These are phyloP conservation scores for Silene uniflora DNA, from an alignment of 148 eudicot genomes.

Conservation along the genomic window DNA sequence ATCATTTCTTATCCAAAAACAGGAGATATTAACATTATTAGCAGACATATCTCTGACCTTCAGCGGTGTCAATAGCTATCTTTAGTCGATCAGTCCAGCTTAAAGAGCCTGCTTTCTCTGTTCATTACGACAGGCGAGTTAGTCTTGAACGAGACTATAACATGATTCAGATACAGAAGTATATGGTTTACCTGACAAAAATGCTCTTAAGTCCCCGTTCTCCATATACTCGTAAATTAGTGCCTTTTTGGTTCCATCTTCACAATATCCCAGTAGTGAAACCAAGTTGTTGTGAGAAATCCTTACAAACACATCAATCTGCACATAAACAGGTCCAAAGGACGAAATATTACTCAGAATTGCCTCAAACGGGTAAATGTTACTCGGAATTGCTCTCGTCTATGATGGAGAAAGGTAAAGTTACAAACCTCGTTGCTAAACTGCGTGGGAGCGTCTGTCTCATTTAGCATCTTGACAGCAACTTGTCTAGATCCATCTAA, in stretches of 20 bases:
- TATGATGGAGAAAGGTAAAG: not conserved
- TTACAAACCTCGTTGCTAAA: conserved; percentile 35
- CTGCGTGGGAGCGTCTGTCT: conserved; percentile 31
- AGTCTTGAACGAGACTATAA: not conserved
- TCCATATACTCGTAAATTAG: conserved; percentile 51
- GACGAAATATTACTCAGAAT: not conserved
- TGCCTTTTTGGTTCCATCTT: conserved; percentile 37
- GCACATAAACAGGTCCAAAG: not conserved
- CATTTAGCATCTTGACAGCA: conserved; percentile 44
- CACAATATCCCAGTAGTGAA: conserved; percentile 45
- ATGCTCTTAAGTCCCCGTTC: conserved; percentile 33
- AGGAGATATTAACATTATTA: not conserved
- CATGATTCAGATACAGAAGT: not conserved
- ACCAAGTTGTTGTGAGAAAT: conserved; percentile 43
- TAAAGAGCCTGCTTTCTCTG: conserved; percentile 20
- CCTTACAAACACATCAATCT: conserved; percentile 33
- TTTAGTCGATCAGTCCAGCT: conserved; percentile 45
- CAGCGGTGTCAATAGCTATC: conserved; percentile 43
- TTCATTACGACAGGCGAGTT: conserved; percentile 2
- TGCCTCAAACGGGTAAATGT: not conserved
- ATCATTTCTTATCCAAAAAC: not conserved
- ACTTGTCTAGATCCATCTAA: conserved; percentile 26
- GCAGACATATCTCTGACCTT: conserved; percentile 23
- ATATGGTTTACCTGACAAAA: conserved; percentile 29
- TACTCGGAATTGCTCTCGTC: not conserved